Conservation (phyloP, 1,139 yeast species). For the Saccharomyces hybrid region DNA sequence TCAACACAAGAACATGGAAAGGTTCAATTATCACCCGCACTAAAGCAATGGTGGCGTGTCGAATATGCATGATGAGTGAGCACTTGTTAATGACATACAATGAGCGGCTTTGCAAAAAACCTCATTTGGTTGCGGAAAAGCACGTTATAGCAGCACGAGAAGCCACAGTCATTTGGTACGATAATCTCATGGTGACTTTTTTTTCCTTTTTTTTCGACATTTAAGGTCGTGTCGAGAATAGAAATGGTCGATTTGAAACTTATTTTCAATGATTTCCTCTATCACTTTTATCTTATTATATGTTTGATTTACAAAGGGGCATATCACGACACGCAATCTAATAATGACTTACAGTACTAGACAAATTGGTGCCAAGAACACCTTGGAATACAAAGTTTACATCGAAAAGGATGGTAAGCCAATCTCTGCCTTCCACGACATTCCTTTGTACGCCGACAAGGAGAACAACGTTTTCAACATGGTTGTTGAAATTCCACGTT, state of each 20-base stretch:
- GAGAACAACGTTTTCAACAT: constrained; percentile 66
- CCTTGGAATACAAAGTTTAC: constrained; percentile 82
- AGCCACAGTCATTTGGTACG: not conserved
- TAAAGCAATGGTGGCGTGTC: not conserved
- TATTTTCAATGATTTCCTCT: not conserved
- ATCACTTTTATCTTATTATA: not conserved
- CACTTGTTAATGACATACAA: not conserved
- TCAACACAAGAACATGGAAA: not conserved
- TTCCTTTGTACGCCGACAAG: constrained; percentile 60
- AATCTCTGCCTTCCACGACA: constrained; percentile 70
- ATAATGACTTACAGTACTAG: constrained; percentile 69
- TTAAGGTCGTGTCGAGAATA: not conserved
- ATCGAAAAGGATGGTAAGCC: constrained; percentile 62
- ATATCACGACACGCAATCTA: not conserved
- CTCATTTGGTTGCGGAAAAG: not conserved
- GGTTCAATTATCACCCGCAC: not conserved
- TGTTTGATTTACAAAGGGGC: not conserved
- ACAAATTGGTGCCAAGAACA: constrained; percentile 87
- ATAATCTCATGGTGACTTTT: not conserved
- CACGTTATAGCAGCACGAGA: not conserved
- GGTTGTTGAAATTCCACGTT: constrained; percentile 86
- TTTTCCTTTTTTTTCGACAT: not conserved
- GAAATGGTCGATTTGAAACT: not conserved
- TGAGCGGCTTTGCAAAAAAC: not conserved
- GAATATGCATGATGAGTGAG: not conserved